phyloP scores from a whole-genome alignment of 2,329 filamentous ascomycete species.

The Chaetomium olivaceum region DNA sequence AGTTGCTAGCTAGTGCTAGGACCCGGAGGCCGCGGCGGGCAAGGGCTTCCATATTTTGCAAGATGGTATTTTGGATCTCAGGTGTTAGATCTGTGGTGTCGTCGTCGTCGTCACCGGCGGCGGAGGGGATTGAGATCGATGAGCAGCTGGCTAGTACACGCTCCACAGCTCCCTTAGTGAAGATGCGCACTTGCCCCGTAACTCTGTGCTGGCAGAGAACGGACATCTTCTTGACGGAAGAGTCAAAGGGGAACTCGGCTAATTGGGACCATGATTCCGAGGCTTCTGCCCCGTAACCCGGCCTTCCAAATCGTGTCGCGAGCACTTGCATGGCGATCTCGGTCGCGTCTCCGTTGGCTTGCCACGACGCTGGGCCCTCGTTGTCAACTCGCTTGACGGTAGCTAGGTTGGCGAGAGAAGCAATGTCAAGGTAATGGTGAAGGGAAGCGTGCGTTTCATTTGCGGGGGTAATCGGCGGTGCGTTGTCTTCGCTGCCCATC shows the following conservation, averaged over 20 bases:
- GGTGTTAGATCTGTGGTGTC: not conserved
- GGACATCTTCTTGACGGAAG: slow-evolving; percentile 72
- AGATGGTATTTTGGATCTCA: slow-evolving; percentile 49
- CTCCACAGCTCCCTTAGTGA: slow-evolving; percentile 61
- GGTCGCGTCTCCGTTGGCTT: slow-evolving; percentile 65
- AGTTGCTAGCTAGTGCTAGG: slow-evolving; percentile 61
- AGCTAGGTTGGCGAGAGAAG: slow-evolving; percentile 40
- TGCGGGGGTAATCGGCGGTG: slow-evolving; percentile 23
- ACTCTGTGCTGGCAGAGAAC: slow-evolving; percentile 64
- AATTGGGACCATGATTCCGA: slow-evolving; percentile 44
- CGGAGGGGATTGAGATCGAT: not conserved
- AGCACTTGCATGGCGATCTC: slow-evolving; percentile 76
- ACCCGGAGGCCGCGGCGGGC: slow-evolving; percentile 68
- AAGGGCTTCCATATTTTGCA: slow-evolving; percentile 54
- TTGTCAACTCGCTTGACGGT: slow-evolving; percentile 38
- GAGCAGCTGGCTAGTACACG: slow-evolving; percentile 53
- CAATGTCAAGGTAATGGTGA: slow-evolving; percentile 46
- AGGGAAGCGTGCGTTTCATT: slow-evolving; percentile 46
- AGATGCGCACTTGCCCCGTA: slow-evolving; percentile 40
- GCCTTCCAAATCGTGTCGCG: slow-evolving; percentile 64
- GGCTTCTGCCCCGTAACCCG: slow-evolving; percentile 31
- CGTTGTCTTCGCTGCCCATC: slow-evolving; percentile 26
- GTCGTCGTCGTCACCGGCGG: not conserved
- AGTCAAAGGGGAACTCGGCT: slow-evolving; percentile 73
- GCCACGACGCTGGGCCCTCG: slow-evolving; percentile 29